phyloP scores from a whole-genome alignment of 2,329 filamentous ascomycete genomes.

The Colletotrichum scovillei region DNA sequence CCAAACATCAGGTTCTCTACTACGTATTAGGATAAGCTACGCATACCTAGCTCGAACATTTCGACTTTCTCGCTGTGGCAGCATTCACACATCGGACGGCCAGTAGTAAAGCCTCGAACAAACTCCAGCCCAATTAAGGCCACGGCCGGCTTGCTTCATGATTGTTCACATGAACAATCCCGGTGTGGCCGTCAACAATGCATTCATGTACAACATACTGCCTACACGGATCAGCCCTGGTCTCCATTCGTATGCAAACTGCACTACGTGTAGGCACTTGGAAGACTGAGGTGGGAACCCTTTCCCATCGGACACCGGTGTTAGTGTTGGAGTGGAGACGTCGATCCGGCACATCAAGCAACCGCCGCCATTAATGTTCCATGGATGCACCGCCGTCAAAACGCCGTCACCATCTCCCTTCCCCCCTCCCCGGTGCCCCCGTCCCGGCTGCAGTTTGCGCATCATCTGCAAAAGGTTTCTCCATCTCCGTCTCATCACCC shows the following conservation, averaged over 20 bases:
- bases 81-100: background rate
- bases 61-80: background rate
- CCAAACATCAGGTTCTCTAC: background rate
- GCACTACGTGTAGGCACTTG: too few relatives aligned
- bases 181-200: background rate
- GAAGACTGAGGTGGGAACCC: background rate
- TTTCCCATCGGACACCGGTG: background rate
- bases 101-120: background rate
- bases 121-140: background rate
- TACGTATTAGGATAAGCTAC: background rate
- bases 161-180: background rate
- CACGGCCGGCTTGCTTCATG: background rate
- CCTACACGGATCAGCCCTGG: background rate
- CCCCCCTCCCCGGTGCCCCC: background rate
- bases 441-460: background rate
- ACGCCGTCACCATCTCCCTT: background rate
- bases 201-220: background rate
- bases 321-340: constrained; percentile 7
- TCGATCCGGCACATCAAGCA: constrained; percentile 23
- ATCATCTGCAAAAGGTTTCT: constrained; percentile 11
- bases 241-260: background rate
- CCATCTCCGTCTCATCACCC: constrained; percentile 12
- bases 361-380: constrained; percentile 1
- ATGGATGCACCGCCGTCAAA: background rate
- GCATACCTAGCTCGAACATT: background rate